Percentiles rank a stretch among this genome's conserved stretches.
Conservation (phyloP, 2,329 filamentous ascomycete genomes). For the Iodosphaeria phyllophila region DNA sequence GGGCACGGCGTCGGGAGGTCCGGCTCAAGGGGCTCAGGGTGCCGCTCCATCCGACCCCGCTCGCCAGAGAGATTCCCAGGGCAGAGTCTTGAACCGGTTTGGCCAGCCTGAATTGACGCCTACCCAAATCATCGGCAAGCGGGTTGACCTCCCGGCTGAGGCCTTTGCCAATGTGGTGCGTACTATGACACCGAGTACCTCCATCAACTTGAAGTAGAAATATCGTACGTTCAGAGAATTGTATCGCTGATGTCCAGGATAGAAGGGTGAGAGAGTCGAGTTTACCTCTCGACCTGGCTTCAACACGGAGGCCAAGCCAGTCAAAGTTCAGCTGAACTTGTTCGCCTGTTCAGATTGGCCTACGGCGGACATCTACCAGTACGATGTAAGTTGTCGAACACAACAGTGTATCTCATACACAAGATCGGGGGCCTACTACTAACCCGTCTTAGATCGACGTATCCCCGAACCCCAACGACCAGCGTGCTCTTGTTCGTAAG, state of each 20-base stretch:
- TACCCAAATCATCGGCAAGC: constrained; percentile 19
- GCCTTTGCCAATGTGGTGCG: constrained; percentile 30
- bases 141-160: constrained; percentile 39
- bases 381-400: constrained; percentile 74
- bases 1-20: too few relatives aligned
- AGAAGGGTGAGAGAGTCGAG: too few relatives aligned
- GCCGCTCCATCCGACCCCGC: too few relatives aligned
- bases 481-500: constrained; percentile 47
- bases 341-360: constrained; percentile 48
- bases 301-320: constrained; percentile 34
- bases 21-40: too few relatives aligned
- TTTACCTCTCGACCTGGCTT: constrained; percentile 31
- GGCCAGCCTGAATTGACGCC: too few relatives aligned
- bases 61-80: too few relatives aligned
- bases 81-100: too few relatives aligned
- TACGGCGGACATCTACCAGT: constrained; percentile 52
- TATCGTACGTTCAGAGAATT: too few relatives aligned
- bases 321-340: constrained; percentile 49
- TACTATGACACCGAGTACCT: too few relatives aligned
- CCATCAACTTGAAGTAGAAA: too few relatives aligned
- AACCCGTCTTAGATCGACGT: constrained; percentile 37
- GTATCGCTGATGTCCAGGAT: too few relatives aligned
- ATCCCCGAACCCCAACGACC: constrained; percentile 37
- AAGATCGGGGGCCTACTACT: constrained; percentile 4
- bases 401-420: background rate